Conservation (phyloP, 2,329 filamentous ascomycete species). For the Penicillium sclerotigenum region DNA sequence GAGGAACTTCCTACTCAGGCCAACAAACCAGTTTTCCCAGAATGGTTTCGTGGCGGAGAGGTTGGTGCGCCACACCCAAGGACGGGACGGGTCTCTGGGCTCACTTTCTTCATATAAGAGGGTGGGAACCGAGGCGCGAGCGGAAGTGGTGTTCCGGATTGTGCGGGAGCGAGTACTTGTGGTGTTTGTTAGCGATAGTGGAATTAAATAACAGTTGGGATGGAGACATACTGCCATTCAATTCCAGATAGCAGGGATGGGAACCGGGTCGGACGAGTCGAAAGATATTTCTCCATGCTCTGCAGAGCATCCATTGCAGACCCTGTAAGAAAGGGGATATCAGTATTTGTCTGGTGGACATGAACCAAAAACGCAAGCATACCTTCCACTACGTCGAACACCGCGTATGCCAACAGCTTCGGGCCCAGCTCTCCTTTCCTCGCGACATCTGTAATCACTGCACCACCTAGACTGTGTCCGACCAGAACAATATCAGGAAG, state of each 20-base stretch:
- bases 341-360: not conserved
- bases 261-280: constrained; percentile 75
- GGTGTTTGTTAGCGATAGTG: constrained; percentile 1
- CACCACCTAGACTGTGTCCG: constrained; percentile 89
- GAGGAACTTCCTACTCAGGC: constrained; percentile 84
- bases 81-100: constrained; percentile 40
- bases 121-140: constrained; percentile 80
- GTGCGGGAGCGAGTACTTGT: constrained; percentile 72
- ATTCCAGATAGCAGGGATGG: constrained; percentile 74
- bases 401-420: constrained; percentile 76
- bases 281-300: constrained; percentile 90
- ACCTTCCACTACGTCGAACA: constrained; percentile 90
- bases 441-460: constrained; percentile 82
- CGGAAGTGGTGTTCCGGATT: constrained; percentile 77
- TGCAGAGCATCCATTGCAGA: constrained; percentile 92
- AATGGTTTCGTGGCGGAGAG: constrained; percentile 79
- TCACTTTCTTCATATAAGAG: constrained; percentile 56
- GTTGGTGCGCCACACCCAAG: constrained; percentile 84
- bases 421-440: constrained; percentile 62
- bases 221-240: constrained; percentile 71
- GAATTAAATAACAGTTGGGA: not conserved
- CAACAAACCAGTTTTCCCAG: constrained; percentile 92
- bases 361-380: not conserved
- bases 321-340: constrained; percentile 41
- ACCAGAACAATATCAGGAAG: constrained; percentile 77